These are phyloP conservation scores for Tulasnella sp. DNA, from an alignment of 768 basidiomycete species.

Conservation along the genomic window DNA sequence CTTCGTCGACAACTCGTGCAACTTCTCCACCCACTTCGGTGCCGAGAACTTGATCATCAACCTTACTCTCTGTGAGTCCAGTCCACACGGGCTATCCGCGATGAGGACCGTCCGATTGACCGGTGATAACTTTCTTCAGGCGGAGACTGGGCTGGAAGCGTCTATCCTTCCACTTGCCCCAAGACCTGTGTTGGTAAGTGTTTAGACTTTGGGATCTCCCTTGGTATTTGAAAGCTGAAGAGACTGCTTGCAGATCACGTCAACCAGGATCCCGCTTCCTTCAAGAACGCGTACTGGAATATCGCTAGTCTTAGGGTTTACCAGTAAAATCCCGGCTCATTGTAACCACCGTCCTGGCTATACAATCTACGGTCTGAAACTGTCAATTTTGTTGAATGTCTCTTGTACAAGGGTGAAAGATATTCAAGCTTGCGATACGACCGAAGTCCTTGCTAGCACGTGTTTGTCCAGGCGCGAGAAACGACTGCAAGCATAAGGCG, in stretches of 20 bases:
- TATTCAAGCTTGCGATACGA: no score
- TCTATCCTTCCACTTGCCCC: slow-evolving; percentile 15
- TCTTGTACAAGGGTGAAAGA: no score
- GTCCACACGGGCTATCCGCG: slow-evolving; percentile 14
- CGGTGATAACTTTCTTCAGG: neutral
- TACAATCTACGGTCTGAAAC: no score
- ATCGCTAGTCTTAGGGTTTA: slow-evolving; percentile 17
- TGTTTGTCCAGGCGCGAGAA: no score
- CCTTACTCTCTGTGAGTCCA: slow-evolving; percentile 14
- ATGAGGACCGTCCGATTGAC: slow-evolving; percentile 24
- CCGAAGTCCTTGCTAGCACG: no score
- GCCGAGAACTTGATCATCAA: slow-evolving; percentile 17
- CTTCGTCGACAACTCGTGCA: slow-evolving; percentile 15
- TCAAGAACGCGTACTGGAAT: no score
- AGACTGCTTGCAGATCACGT: no score
- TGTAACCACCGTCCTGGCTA: no score
- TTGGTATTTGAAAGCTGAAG: neutral
- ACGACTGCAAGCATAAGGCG: no score
- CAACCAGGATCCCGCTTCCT: no score
- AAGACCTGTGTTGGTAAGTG: slow-evolving; percentile 14
- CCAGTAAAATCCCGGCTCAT: no score
- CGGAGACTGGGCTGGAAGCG: slow-evolving; percentile 17
- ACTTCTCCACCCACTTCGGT: slow-evolving; percentile 15
- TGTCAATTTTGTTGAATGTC: no score
- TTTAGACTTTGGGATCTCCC: neutral